Evolutionary conservation across 2,329 filamentous ascomycete genomes (phyloP), one percentile per base, ranked within the genome.

Genomic region (Fusarium irregulare): DNA sequence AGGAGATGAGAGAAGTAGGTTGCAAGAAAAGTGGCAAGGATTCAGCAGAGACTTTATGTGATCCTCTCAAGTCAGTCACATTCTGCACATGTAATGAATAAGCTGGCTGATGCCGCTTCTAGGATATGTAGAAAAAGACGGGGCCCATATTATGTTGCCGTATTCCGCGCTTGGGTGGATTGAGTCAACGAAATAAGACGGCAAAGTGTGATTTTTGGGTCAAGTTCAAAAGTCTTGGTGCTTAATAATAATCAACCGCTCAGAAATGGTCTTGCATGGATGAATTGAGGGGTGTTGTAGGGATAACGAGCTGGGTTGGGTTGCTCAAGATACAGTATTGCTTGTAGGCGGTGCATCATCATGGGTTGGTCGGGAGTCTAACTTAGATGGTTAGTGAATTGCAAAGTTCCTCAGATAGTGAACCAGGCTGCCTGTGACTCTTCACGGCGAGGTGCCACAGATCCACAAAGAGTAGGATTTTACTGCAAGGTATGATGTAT

Each of bases 371-470:
- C 61, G 40, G 53, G 32, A 47, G 28, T 37, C 44, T 56, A 49
- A 37, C 34, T 37, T 37, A 37, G 44, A 18, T 30, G 40, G 28
- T 49, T 66, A 61, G 51, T 59, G 40, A 46, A 54, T 59, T 64
- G 63, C 40, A 70, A 68, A 70, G 68, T 68, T 55, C 55, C 54
- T 56, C 42, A 61, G n/a, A 21, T n/a, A 55, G 41, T 56, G 54
- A 50, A 61, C 48, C 51, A 60, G 41, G 34, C 41, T 55, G 55
- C 34, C 27, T 30, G 50, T 71, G 68, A 71, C 64, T 71, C 55
- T 66, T 71, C 34, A 54, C 68, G 68, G 68, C 64, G 54, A 71
- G 60, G 44, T 48, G 60, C 60, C 58, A 64, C 64, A 40, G 42
- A 50, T 48, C 30, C 64, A 23, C 47, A 54, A 62, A 55, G 42